Conservation (phyloP, 1,284 basidiomycete species). For the Thecaphora frezii region DNA sequence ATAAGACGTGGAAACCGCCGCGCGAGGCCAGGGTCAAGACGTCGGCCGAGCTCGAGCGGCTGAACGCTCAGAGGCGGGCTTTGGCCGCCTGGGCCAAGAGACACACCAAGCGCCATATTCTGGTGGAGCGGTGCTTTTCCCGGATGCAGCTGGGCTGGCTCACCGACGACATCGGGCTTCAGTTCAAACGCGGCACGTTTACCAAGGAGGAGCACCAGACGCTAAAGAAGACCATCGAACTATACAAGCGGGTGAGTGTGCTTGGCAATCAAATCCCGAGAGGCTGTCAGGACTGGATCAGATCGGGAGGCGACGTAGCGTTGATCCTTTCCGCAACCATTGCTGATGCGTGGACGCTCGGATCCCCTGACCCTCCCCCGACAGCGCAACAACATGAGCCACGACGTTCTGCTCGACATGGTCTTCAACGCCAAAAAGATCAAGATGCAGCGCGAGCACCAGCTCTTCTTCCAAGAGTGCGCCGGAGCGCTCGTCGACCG, state of each 20-base stretch:
- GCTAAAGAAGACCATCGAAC: conserved; percentile 31
- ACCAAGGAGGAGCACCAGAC: conserved; percentile 26
- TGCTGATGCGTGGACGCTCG: no score
- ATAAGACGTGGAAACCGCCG: neutral
- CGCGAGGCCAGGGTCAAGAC: neutral
- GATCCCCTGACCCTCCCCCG: no score
- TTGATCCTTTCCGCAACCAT: no score
- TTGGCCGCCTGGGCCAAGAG: neutral
- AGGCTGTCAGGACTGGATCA: no score
- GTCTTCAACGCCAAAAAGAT: conserved; percentile 35
- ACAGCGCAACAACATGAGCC: conserved; percentile 20
- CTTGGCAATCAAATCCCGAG: neutral
- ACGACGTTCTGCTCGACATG: conserved; percentile 37
- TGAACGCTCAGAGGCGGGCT: neutral
- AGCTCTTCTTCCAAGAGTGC: conserved; percentile 26
- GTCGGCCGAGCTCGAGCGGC: neutral
- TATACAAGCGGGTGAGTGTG: conserved; percentile 14
- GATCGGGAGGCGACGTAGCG: no score
- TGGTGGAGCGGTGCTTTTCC: conserved; percentile 37
- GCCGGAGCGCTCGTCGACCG: conserved; percentile 25
- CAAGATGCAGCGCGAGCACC: neutral
- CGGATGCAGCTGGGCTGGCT: conserved; percentile 36
- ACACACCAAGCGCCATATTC: conserved; percentile 2
- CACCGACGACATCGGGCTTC: conserved; percentile 31
- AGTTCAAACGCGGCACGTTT: conserved; percentile 34